Percentiles rank a stretch among this genome's conserved stretches.
phyloP scores from a whole-genome alignment of 176 grass and related monocot genomes.

The Phoenix dactylifera region DNA sequence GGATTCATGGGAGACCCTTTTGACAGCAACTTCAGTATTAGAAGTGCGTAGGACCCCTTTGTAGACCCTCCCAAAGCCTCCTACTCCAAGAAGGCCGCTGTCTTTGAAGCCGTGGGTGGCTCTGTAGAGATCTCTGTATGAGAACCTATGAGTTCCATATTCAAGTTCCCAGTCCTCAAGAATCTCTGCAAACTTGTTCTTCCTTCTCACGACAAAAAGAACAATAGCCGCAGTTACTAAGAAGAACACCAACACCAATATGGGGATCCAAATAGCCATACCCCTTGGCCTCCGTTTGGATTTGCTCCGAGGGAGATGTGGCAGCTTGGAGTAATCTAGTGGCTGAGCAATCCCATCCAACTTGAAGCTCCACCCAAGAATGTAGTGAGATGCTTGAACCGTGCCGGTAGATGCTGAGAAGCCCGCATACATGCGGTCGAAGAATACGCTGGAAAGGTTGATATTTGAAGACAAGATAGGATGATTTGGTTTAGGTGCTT shows the following conservation, averaged over 20 bases:
- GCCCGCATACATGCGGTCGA: background rate
- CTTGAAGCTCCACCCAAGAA: conserved; percentile 34
- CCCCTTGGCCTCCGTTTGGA: background rate
- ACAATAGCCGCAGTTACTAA: background rate
- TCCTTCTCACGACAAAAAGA: background rate
- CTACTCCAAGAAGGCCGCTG: conserved; percentile 17
- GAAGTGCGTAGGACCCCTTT: conserved; percentile 12
- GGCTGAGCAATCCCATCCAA: background rate
- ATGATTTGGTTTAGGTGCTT: background rate
- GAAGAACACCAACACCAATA: background rate
- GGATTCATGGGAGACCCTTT: conserved; percentile 34
- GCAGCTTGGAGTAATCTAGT: conserved; percentile 14
- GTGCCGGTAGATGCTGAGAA: conserved; percentile 7
- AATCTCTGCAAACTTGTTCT: conserved; percentile 17
- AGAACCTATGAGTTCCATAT: conserved; percentile 29
- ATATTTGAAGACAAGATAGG: conserved; percentile 9
- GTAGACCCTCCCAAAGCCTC: conserved; percentile 34
- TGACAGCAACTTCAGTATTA: conserved; percentile 21
- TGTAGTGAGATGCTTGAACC: conserved; percentile 1
- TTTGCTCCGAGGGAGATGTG: conserved; percentile 4
- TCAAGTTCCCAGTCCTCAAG: conserved; percentile 31
- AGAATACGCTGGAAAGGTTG: conserved; percentile 23
- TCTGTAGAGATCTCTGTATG: conserved; percentile 17
- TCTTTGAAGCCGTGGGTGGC: conserved; percentile 25
- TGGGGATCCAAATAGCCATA: conserved; percentile 1